Evolutionary conservation across 306 rosid genomes (phyloP).

Genomic region (Clitoria ternatea): DNA sequence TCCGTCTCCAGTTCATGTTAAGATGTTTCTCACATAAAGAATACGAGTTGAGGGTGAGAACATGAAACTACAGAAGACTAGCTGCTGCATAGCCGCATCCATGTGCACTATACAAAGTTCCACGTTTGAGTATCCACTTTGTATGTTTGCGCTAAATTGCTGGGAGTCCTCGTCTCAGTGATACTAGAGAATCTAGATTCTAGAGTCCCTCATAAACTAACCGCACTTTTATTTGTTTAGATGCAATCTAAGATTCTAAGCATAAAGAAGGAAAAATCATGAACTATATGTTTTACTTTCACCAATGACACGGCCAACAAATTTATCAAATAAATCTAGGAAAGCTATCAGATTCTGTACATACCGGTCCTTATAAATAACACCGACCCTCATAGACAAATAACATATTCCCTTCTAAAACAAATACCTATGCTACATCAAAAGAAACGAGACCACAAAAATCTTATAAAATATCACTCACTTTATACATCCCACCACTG

Average conservation of each 20-base stretch:
- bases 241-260: neutral
- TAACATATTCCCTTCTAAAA: slow-evolving; percentile 1
- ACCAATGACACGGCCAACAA: neutral
- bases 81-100: slow-evolving; percentile 7
- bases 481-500: slow-evolving; percentile 31
- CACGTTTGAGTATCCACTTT: neutral
- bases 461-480: slow-evolving; percentile 33
- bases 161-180: neutral
- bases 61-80: neutral
- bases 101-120: neutral
- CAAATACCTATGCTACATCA: slow-evolving; percentile 45
- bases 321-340: slow-evolving; percentile 9
- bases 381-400: slow-evolving; percentile 48
- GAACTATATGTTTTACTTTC: slow-evolving; percentile 5
- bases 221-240: neutral
- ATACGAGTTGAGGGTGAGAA: neutral
- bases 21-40: neutral
- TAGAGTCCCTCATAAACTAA: neutral
- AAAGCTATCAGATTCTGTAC: slow-evolving; percentile 34
- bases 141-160: neutral
- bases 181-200: neutral
- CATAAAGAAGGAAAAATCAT: neutral
- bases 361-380: slow-evolving; percentile 38
- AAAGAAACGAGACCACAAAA: slow-evolving; percentile 12
- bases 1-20: neutral